phyloP scores from a whole-genome alignment of 345 rosid species.

The Brassica cretica region DNA sequence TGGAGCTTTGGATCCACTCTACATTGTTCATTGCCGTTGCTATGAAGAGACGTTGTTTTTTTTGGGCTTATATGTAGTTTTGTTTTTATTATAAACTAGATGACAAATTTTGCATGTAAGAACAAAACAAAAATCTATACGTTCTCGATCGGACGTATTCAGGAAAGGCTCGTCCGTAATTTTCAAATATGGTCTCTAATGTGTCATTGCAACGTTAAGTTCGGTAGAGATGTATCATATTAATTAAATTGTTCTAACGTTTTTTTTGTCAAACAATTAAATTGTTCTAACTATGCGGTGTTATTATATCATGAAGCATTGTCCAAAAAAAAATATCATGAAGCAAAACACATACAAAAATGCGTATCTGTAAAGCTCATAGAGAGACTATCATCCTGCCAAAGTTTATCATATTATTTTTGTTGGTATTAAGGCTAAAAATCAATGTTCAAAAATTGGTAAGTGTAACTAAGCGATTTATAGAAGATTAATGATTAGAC shows the following conservation, averaged over 20 bases:
- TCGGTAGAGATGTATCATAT: constrained; percentile 28
- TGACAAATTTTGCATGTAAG: constrained; percentile 12
- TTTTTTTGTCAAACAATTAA: not conserved
- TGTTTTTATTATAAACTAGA: constrained; percentile 11
- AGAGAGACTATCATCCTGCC: constrained; percentile 5
- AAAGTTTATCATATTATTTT: not conserved
- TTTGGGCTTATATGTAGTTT: not conserved
- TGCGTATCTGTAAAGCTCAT: not conserved
- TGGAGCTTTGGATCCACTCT: constrained; percentile 15
- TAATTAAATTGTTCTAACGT: not conserved
- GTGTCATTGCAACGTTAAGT: constrained; percentile 34
- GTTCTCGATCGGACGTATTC: not conserved
- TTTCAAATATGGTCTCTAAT: not conserved
- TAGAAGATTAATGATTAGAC: no score
- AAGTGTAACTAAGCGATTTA: no score
- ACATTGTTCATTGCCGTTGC: constrained; percentile 11
- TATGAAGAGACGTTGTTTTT: constrained; percentile 11
- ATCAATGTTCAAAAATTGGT: no score
- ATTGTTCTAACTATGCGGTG: constrained; percentile 8
- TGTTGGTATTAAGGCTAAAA: not conserved
- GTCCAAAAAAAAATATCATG: no score
- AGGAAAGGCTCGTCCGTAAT: constrained; percentile 12
- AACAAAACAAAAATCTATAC: not conserved
- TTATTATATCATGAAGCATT: not conserved
- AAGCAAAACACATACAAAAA: not conserved